These are phyloP conservation scores for apple (Malus domestica) DNA, from an alignment of 306 rosid species.

Conservation along the genomic window DNA sequence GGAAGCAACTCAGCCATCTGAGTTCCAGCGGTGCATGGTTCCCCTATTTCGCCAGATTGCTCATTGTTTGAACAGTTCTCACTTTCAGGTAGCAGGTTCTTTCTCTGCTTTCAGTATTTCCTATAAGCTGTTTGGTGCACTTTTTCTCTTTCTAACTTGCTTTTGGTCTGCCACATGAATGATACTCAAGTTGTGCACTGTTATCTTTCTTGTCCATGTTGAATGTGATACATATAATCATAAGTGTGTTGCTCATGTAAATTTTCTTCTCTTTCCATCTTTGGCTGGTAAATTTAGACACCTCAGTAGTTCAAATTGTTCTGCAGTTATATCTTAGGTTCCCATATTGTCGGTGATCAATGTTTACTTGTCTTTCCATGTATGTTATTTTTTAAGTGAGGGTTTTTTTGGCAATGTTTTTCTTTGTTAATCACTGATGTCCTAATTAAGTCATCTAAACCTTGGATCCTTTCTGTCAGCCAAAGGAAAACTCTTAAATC, in stretches of 20 bases:
- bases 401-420: neutral
- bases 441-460: neutral
- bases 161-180: neutral
- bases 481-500: neutral
- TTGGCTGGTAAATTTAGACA: neutral
- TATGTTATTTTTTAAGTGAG: neutral
- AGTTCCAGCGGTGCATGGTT: constrained; percentile 80
- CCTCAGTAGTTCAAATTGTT: neutral
- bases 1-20: constrained; percentile 76
- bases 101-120: neutral
- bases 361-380: neutral
- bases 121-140: neutral
- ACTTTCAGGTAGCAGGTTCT: constrained; percentile 55
- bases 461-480: neutral
- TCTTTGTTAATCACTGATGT: neutral
- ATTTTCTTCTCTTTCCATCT: neutral
- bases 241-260: neutral
- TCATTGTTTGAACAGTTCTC: constrained; percentile 62
- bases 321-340: neutral
- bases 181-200: neutral
- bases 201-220: neutral
- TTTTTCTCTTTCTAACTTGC: neutral
- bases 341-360: neutral
- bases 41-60: constrained; percentile 60
- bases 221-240: neutral